Evolutionary conservation across 2,329 filamentous ascomycete species (phyloP).

Genomic region (Colletotrichum trifolii): DNA sequence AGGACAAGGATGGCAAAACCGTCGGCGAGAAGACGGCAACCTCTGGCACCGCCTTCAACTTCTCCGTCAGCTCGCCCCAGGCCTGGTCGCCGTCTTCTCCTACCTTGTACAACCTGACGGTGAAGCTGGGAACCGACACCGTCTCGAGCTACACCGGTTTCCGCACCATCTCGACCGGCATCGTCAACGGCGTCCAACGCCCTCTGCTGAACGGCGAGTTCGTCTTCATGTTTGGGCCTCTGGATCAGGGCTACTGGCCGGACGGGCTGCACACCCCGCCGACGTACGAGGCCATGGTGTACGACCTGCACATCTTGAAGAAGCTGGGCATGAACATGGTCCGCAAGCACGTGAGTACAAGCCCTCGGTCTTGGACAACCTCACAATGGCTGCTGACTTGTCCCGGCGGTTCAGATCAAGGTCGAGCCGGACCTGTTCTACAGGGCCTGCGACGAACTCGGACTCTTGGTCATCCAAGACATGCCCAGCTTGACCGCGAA

Average conservation of each 20-base stretch:
- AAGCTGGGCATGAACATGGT: slow-evolving; percentile 76
- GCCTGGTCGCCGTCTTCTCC: slow-evolving; percentile 75
- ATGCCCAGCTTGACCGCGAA: slow-evolving; percentile 70
- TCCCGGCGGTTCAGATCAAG: slow-evolving; percentile 63
- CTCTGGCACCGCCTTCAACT: slow-evolving; percentile 63
- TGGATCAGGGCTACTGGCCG: slow-evolving; percentile 79
- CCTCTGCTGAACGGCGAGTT: slow-evolving; percentile 77
- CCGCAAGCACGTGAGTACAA: slow-evolving; percentile 71
- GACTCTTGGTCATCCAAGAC: slow-evolving; percentile 75
- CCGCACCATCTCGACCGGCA: slow-evolving; percentile 68
- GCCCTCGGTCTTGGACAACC: background rate
- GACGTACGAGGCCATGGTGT: slow-evolving; percentile 74
- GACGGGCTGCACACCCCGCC: slow-evolving; percentile 76
- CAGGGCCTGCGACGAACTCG: slow-evolving; percentile 73
- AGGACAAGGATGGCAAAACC: slow-evolving; percentile 49
- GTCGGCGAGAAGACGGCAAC: slow-evolving; percentile 57
- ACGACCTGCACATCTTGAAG: slow-evolving; percentile 73
- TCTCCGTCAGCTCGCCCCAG: slow-evolving; percentile 64
- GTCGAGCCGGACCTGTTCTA: slow-evolving; percentile 76
- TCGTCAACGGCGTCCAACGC: slow-evolving; percentile 67
- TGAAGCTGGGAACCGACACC: slow-evolving; percentile 62
- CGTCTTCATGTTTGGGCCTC: slow-evolving; percentile 73
- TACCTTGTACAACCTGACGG: slow-evolving; percentile 71
- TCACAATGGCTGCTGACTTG: background rate
- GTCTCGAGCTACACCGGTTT: slow-evolving; percentile 77